Conservation (phyloP, 2,329 filamentous ascomycete species). For the Microascus cirrosus region DNA sequence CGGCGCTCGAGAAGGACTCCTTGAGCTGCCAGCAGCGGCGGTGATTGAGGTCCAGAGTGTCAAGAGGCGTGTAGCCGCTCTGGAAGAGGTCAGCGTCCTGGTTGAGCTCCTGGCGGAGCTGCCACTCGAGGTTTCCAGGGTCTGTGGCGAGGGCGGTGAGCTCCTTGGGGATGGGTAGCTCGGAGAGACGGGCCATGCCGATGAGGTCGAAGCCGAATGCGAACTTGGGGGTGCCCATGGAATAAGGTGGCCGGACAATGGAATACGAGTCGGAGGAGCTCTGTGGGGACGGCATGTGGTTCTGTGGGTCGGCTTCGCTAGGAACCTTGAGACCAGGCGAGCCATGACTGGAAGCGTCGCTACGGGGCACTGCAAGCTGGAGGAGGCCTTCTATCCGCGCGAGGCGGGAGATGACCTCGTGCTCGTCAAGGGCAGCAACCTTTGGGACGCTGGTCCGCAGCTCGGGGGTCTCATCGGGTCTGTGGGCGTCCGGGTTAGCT, state of each 20-base stretch:
- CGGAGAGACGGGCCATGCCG: slow-evolving; percentile 6
- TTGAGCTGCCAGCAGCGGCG: slow-evolving; percentile 7
- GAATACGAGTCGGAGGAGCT: neutral
- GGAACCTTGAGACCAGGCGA: neutral
- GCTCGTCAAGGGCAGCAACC: neutral
- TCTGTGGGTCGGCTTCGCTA: neutral
- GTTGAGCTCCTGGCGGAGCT: slow-evolving; percentile 5
- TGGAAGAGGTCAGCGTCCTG: slow-evolving; percentile 1
- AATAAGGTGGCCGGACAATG: neutral
- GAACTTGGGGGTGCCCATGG: neutral
- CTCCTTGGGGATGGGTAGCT: neutral
- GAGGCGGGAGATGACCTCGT: slow-evolving; percentile 1
- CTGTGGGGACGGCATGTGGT: neutral
- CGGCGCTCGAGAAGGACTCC: slow-evolving; percentile 9
- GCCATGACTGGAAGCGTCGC: neutral
- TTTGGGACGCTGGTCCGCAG: neutral
- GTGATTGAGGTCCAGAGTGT: slow-evolving; percentile 6
- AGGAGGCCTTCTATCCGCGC: slow-evolving; percentile 2
- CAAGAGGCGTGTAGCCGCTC: neutral
- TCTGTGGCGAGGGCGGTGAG: slow-evolving; percentile 4
- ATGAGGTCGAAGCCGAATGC: slow-evolving; percentile 6
- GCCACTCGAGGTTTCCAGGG: neutral
- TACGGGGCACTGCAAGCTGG: neutral
- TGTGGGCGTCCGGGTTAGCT: neutral
- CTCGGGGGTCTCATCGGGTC: neutral